These are phyloP conservation scores for Pyrus pyrifolia DNA, from an alignment of 306 rosid species.

Conservation along the genomic window DNA sequence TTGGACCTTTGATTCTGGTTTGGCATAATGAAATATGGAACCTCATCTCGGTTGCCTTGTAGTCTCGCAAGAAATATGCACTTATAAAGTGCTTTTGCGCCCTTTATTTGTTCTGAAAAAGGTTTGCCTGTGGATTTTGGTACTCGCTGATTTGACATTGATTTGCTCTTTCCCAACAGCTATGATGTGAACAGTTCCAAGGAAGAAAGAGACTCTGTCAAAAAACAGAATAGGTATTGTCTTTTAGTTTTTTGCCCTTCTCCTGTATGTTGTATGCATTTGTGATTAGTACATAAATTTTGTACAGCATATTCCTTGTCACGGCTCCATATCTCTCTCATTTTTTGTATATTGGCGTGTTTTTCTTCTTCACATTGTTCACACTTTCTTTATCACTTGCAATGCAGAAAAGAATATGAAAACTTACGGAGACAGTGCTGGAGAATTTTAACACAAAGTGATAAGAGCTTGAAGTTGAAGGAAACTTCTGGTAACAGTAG, in stretches of 20 bases:
- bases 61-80: neutral
- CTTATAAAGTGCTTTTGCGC: neutral
- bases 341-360: neutral
- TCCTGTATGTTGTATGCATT: neutral
- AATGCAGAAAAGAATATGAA: conserved; percentile 17
- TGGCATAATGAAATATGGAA: neutral
- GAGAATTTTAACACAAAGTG: neutral
- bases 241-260: neutral
- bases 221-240: conserved; percentile 12
- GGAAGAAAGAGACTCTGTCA: conserved; percentile 13
- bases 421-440: conserved; percentile 13
- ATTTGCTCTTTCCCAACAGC: conserved; percentile 3
- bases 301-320: neutral
- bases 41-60: neutral
- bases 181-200: conserved; percentile 18
- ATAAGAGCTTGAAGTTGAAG: conserved; percentile 8
- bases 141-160: neutral
- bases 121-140: neutral
- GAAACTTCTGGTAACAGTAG: conserved; percentile 16
- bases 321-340: neutral
- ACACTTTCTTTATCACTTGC: neutral
- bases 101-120: neutral
- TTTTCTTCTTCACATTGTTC: neutral
- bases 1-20: neutral
- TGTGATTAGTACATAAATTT: neutral